Base-by-base conservation (phyloP, 78 protist species). In the Pigoraptor vietnamica region DNA sequence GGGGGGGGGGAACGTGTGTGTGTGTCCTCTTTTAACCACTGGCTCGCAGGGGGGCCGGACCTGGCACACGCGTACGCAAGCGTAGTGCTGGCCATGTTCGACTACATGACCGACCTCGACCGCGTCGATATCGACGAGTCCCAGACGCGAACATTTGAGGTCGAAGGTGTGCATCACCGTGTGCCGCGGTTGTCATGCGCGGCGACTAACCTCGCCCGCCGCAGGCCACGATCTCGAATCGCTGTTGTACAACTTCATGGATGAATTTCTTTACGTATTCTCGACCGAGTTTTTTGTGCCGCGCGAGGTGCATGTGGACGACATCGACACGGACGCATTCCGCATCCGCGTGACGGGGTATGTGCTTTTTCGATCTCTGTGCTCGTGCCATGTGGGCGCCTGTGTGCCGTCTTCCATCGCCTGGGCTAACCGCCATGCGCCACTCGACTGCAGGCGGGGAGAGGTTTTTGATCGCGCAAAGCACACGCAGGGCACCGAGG, bases 401-500 rank as follows among this genome's bases (percentile, higher is more conserved):
- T 14, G 67, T 48, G 67, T 21, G 29, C 29, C 67, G 67, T 48
- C 6, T 48, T 21, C 29, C 67, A 48, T 48, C 14, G 6, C 67
- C 14, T 6, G 14, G 67, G 6, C 67, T 48, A 21, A 48, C 67
- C 29, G 14, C 67, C 67, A 48, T 14, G 6, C 29, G 29, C 6
- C 37, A 34, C 86, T 1, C 81, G 0, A 34, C 2, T 40, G 37
- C 36, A 39, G 90, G 29, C 0, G 33, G 0, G 95, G 95, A 1
- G 95, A 94, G 86, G n/a, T 9, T 1, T 91, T 94, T 9, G 90
- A 94, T 24, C 0, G 1, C 40, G 48, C 14, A 24, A 91, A 90
- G 81, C 95, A 94, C 79, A 37, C 84, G 2, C 90, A 81, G 32
- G 95, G 95, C 37, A 89, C 93, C 23, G 95, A 94, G 39, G 82